Percentiles rank a stretch among this genome's conserved stretches.
Evolutionary conservation across 2,329 filamentous ascomycete genomes (phyloP).

Genomic region (Alternaria ventricosa): DNA sequence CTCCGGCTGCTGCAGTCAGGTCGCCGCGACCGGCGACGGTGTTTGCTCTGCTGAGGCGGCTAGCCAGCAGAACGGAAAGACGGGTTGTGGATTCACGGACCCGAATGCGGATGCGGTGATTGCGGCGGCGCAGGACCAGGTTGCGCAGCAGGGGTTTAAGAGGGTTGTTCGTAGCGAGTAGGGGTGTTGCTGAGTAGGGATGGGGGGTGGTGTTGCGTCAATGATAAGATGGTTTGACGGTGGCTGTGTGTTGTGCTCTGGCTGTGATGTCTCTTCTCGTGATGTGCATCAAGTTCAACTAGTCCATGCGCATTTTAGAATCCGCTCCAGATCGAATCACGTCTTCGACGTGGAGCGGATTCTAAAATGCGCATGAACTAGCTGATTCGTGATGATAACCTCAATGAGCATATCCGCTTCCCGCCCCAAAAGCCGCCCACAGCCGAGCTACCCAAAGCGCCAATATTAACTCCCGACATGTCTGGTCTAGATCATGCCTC

Average conservation of each 20-base stretch:
- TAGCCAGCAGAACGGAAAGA: constrained; percentile 39
- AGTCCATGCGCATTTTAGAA: background rate
- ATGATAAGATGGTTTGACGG: background rate
- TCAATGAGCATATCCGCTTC: constrained; percentile 6
- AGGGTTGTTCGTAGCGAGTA: constrained; percentile 24
- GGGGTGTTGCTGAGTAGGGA: background rate
- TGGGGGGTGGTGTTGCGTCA: background rate
- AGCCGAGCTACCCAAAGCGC: constrained; percentile 31
- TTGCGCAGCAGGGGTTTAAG: constrained; percentile 39
- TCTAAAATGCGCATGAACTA: background rate
- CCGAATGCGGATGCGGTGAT: constrained; percentile 37
- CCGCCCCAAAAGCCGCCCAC: constrained; percentile 34
- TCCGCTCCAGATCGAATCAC: background rate
- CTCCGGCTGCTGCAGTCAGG: constrained; percentile 35
- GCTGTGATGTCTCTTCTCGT: background rate
- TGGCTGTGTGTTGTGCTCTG: background rate
- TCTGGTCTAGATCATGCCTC: constrained; percentile 25
- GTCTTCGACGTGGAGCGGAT: background rate
- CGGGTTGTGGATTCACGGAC: constrained; percentile 38
- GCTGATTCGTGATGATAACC: background rate
- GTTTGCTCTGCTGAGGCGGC: constrained; percentile 40
- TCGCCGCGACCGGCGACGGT: constrained; percentile 27
- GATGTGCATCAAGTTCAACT: background rate
- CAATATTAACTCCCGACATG: constrained; percentile 32
- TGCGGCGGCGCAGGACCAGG: constrained; percentile 39